Conservation (phyloP, 75 land plant species). For the Pseudotsuga menziesii region DNA sequence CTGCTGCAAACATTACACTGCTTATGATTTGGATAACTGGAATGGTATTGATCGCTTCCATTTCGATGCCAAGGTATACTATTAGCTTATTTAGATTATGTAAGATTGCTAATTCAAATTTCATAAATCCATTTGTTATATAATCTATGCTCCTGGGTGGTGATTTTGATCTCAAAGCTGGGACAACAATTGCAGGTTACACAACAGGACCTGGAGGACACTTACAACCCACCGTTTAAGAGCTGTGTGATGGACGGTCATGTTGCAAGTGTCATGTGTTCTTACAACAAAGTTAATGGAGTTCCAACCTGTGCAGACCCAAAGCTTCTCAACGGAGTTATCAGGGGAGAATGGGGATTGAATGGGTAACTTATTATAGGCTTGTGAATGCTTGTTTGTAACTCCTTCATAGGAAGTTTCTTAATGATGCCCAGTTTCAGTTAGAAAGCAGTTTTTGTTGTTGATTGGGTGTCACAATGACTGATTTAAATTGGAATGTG, state of each 20-base stretch:
- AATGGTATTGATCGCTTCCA: constrained; percentile 64
- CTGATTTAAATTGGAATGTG: not conserved
- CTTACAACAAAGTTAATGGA: constrained; percentile 93
- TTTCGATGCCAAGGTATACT: constrained; percentile 64
- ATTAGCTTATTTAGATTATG: too few relatives aligned
- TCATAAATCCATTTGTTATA: not conserved
- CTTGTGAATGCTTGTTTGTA: not conserved
- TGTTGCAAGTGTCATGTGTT: constrained; percentile 90
- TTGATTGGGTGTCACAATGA: not conserved
- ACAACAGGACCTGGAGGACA: constrained; percentile 83
- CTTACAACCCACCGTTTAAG: constrained; percentile 78
- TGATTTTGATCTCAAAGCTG: not conserved
- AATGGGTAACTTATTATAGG: constrained; percentile 45
- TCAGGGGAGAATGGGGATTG: constrained; percentile 68
- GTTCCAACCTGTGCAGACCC: constrained; percentile 88
- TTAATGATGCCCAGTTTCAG: not conserved
- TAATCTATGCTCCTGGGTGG: not conserved
- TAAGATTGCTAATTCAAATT: too few relatives aligned
- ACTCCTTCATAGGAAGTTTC: not conserved
- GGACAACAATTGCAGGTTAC: constrained; percentile 49
- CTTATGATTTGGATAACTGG: constrained; percentile 88
- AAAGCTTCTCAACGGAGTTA: constrained; percentile 45
- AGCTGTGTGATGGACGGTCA: constrained; percentile 74
- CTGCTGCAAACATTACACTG: constrained; percentile 89
- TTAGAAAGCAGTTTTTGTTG: not conserved